Conservation (phyloP, 116 monocot genomes). For the Iris pallida region DNA sequence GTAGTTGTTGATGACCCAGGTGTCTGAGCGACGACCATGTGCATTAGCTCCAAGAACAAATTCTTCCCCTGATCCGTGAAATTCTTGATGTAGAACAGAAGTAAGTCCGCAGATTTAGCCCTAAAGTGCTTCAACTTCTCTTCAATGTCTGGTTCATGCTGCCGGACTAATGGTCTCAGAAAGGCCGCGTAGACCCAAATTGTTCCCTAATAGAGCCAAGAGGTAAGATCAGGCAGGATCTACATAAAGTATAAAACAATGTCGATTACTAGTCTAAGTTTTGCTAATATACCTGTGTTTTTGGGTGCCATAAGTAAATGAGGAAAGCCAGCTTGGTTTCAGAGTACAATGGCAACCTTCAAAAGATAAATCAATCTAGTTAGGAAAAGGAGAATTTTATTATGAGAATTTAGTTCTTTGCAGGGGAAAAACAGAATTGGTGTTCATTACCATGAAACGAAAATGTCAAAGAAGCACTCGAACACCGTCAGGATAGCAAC, state of each 20-base stretch:
- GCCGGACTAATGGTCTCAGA: conserved; percentile 36
- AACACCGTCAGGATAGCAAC: conserved; percentile 39
- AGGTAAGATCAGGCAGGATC: too few species aligned
- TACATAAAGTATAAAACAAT: too few species aligned
- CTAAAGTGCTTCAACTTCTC: conserved; percentile 24
- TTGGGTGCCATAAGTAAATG: conserved; percentile 46
- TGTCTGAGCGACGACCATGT: background rate
- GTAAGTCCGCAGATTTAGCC: conserved; percentile 27
- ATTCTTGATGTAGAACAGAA: conserved; percentile 45
- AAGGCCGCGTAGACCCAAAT: conserved; percentile 38
- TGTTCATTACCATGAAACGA: conserved; percentile 34
- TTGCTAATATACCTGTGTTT: conserved; percentile 22
- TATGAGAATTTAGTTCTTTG: too few species aligned
- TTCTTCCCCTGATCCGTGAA: conserved; percentile 33
- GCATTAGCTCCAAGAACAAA: conserved; percentile 26
- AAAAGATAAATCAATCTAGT: background rate
- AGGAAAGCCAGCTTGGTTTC: conserved; percentile 39
- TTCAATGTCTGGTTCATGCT: conserved; percentile 40
- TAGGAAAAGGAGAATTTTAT: background rate
- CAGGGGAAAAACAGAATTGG: background rate
- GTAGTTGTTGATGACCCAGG: background rate
- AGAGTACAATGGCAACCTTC: conserved; percentile 33
- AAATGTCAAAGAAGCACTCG: conserved; percentile 25
- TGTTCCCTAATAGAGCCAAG: conserved; percentile 18
- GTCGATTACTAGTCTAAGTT: too few species aligned